A percentile compares a stretch with the other conserved stretches of the same genome.
Conservation (phyloP, 495 filamentous ascomycete genomes). For the Penicillium angulare region DNA sequence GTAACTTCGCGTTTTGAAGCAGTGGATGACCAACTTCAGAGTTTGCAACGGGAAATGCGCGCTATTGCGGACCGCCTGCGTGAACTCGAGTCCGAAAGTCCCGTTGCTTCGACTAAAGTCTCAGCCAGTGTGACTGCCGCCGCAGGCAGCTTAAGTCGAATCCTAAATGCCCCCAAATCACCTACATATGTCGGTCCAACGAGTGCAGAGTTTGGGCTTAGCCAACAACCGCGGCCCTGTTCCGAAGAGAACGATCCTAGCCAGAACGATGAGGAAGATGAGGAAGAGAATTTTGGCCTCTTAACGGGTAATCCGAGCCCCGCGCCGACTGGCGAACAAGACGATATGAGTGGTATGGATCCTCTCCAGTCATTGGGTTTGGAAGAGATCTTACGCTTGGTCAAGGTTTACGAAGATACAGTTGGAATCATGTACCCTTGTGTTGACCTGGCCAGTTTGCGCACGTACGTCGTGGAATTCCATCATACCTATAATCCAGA, state of each 20-base stretch:
- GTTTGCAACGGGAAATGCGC: conserved; percentile 32
- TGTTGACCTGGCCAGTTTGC: conserved; percentile 64
- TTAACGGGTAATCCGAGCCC: conserved; percentile 25
- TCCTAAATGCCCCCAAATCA: conserved; percentile 36
- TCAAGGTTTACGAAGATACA: conserved; percentile 72
- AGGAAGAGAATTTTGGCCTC: conserved; percentile 14
- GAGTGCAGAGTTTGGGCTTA: conserved; percentile 43
- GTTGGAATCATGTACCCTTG: conserved; percentile 83
- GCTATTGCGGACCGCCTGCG: conserved; percentile 33
- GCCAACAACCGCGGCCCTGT: conserved; percentile 3
- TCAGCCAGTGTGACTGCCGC: conserved; percentile 2
- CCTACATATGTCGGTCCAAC: conserved; percentile 42
- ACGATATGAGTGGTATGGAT: conserved; percentile 7
- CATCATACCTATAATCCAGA: conserved; percentile 37
- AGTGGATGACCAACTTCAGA: conserved; percentile 31
- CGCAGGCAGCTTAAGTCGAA: conserved; percentile 25
- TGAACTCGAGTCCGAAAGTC: conserved; percentile 26
- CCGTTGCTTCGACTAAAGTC: not conserved
- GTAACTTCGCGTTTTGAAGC: conserved; percentile 19
- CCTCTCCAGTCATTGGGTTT: conserved; percentile 28
- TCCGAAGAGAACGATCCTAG: not conserved
- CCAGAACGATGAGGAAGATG: not conserved
- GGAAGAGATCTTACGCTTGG: conserved; percentile 67
- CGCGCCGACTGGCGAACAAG: conserved; percentile 11
- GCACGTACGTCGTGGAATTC: conserved; percentile 43